phyloP scores from a whole-genome alignment of 2,329 filamentous ascomycete species.

The Dactylonectria macrodidyma region DNA sequence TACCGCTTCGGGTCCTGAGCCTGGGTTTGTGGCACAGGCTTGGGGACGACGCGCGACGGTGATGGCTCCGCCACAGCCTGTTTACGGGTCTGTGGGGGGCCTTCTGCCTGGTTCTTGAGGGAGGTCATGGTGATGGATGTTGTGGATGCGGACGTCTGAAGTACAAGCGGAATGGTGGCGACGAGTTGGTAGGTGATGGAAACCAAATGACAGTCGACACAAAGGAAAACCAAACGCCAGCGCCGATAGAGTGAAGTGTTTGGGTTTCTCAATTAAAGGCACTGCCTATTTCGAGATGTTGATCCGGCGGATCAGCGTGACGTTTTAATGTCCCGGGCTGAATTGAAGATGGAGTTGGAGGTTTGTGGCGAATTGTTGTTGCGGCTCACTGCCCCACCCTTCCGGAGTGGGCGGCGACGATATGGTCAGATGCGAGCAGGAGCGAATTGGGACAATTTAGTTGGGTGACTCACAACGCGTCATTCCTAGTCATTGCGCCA shows the following conservation, averaged over 20 bases:
- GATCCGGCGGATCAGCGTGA: background rate
- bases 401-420: conserved; percentile 13
- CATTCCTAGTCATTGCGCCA: conserved; percentile 14
- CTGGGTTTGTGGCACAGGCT: conserved; percentile 77
- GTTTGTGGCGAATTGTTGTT: conserved; percentile 15
- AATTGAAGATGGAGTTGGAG: conserved; percentile 5
- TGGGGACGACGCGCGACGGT: conserved; percentile 69
- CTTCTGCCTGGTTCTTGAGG: conserved; percentile 49
- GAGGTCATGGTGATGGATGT: conserved; percentile 55
- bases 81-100: conserved; percentile 51
- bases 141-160: conserved; percentile 20
- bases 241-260: background rate
- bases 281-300: background rate
- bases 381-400: conserved; percentile 17
- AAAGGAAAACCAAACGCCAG: conserved; percentile 30
- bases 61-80: conserved; percentile 64
- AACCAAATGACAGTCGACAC: conserved; percentile 15
- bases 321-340: conserved; percentile 13
- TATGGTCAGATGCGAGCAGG: conserved; percentile 18
- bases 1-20: conserved; percentile 79
- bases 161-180: conserved; percentile 23
- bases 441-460: conserved; percentile 19
- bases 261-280: background rate
- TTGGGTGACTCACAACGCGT: conserved; percentile 23
- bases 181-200: conserved; percentile 16